phyloP scores from a whole-genome alignment of 2,329 filamentous ascomycete species.

The Fulvia fulva region DNA sequence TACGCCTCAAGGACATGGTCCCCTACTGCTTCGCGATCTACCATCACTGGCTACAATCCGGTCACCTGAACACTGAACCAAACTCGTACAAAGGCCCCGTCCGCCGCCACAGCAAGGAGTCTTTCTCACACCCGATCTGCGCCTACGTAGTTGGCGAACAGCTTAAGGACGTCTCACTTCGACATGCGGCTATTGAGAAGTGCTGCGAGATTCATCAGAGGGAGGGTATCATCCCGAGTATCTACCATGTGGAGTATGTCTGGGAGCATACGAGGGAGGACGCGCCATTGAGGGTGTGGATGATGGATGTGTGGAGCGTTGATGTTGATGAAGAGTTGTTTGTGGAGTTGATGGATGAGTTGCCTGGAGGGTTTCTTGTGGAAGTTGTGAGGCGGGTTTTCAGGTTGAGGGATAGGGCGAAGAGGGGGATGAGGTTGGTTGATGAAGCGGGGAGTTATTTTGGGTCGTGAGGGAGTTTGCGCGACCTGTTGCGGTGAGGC shows the following conservation, averaged over 20 bases:
- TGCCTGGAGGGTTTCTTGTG: background rate
- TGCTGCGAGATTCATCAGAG: background rate
- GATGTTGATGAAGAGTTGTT: background rate
- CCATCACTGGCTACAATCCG: background rate
- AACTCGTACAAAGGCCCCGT: background rate
- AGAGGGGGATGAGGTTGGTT: background rate
- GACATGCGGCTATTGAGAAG: background rate
- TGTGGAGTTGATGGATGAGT: background rate
- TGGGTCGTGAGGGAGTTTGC: too few relatives aligned
- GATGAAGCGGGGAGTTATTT: background rate
- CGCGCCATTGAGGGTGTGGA: background rate
- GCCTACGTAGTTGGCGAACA: background rate
- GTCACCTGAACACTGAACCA: background rate
- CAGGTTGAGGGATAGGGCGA: background rate
- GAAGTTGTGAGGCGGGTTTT: background rate
- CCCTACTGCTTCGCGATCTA: background rate
- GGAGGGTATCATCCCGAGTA: background rate
- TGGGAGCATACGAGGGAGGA: background rate
- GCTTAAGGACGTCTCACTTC: background rate
- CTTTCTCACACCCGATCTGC: background rate
- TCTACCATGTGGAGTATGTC: background rate
- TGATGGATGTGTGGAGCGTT: slow-evolving; percentile 1
- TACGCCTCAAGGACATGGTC: background rate
- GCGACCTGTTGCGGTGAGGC: too few relatives aligned
- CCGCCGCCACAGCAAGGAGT: background rate